Conservation (phyloP, 495 filamentous ascomycete species). For the Hypoxylon lenormandii region DNA sequence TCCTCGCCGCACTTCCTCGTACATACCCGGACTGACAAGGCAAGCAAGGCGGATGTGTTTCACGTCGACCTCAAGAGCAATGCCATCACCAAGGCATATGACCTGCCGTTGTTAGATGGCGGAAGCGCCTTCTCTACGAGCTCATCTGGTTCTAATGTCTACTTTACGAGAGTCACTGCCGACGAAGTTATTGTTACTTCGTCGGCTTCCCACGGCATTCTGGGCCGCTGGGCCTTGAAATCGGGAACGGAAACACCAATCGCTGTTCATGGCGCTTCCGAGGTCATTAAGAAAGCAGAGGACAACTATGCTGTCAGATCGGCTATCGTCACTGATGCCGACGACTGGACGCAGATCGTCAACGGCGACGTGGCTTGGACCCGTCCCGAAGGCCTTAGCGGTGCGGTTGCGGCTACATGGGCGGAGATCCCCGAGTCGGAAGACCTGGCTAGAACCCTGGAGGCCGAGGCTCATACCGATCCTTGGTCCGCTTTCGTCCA, state of each 20-base stretch:
- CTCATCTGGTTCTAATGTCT: conserved; percentile 81
- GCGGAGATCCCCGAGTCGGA: conserved; percentile 78
- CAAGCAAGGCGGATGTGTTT: conserved; percentile 86
- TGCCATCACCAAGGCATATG: conserved; percentile 76
- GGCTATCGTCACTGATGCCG: conserved; percentile 72
- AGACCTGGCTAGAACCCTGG: conserved; percentile 79
- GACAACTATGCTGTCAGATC: conserved; percentile 80
- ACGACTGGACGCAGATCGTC: conserved; percentile 84
- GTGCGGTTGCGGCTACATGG: conserved; percentile 79
- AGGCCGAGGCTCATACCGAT: conserved; percentile 86
- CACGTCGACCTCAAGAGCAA: conserved; percentile 78
- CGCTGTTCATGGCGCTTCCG: conserved; percentile 77
- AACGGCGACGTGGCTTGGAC: conserved; percentile 85
- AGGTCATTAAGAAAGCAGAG: conserved; percentile 76
- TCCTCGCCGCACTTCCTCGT: conserved; percentile 84
- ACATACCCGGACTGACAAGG: conserved; percentile 76
- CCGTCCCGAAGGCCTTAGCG: conserved; percentile 81
- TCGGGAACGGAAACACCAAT: conserved; percentile 51
- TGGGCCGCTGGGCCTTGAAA: conserved; percentile 76
- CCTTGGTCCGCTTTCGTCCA: conserved; percentile 84
- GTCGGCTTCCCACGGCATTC: conserved; percentile 78
- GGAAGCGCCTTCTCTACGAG: conserved; percentile 82
- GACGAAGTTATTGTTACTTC: conserved; percentile 78
- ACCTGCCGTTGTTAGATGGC: conserved; percentile 74
- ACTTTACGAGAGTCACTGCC: conserved; percentile 82